These are phyloP conservation scores for Cladosporium oxysporum DNA, from an alignment of 2,329 filamentous ascomycete species.

Conservation along the genomic window DNA sequence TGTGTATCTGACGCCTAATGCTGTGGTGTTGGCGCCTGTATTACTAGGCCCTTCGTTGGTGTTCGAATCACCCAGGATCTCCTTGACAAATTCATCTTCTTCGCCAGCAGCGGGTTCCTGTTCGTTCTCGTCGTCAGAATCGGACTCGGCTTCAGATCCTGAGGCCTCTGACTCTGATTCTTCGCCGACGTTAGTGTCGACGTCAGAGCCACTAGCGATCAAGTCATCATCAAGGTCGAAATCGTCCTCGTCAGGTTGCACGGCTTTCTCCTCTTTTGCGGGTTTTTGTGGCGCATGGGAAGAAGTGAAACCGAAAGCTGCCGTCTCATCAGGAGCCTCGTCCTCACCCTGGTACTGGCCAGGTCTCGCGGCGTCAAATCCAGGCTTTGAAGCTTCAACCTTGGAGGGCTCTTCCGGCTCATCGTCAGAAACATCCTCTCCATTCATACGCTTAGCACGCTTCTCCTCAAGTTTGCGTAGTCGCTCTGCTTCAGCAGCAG, in stretches of 20 bases:
- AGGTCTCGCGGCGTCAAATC: slow-evolving; percentile 26
- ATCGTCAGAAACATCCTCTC: slow-evolving; percentile 71
- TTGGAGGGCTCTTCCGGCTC: slow-evolving; percentile 44
- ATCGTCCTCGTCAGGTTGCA: slow-evolving; percentile 90
- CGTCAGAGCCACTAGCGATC: slow-evolving; percentile 72
- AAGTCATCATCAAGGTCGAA: slow-evolving; percentile 89
- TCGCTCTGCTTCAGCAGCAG: slow-evolving; percentile 72
- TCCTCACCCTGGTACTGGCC: slow-evolving; percentile 25
- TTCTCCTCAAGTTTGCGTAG: slow-evolving; percentile 81
- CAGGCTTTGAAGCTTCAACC: slow-evolving; percentile 30
- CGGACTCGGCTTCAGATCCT: slow-evolving; percentile 27
- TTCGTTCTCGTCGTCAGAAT: slow-evolving; percentile 32
- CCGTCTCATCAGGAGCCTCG: slow-evolving; percentile 56
- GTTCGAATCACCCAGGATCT: slow-evolving; percentile 39
- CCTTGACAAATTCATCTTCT: slow-evolving; percentile 50
- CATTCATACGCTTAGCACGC: slow-evolving; percentile 81
- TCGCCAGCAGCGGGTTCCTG: slow-evolving; percentile 46
- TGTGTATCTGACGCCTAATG: slow-evolving; percentile 70
- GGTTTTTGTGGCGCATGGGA: slow-evolving; percentile 47
- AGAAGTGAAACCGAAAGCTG: slow-evolving; percentile 63
- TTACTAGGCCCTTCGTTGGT: slow-evolving; percentile 18
- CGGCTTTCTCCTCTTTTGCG: slow-evolving; percentile 52
- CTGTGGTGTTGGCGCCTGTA: slow-evolving; percentile 38
- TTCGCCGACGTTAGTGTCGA: slow-evolving; percentile 35
- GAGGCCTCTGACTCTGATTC: slow-evolving; percentile 26